Evolutionary conservation across 495 filamentous ascomycete genomes (phyloP).

Genomic region (Aspergillus sclerotiicarbonarius): DNA sequence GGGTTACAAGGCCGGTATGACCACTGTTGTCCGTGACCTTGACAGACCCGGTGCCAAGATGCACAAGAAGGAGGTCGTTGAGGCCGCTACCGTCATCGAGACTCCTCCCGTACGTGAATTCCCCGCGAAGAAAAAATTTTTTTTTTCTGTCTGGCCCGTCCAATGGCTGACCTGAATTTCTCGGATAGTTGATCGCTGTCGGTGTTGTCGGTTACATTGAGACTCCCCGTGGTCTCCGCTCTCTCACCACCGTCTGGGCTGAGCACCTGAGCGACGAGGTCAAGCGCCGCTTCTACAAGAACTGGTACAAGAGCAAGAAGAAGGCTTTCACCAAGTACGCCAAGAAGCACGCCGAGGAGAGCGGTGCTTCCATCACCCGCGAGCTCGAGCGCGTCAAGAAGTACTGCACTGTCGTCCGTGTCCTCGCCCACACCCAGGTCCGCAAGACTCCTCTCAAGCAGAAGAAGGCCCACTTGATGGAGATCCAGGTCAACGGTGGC

Average conservation of each 20-base stretch:
- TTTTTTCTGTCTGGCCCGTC: neutral
- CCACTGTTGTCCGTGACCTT: constrained; percentile 98
- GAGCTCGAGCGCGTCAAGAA: constrained; percentile 99
- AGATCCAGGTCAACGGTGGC: constrained; percentile 99
- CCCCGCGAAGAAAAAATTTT: constrained; percentile 4
- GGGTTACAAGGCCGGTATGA: constrained; percentile 99
- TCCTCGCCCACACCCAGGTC: constrained; percentile 99
- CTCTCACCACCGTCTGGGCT: constrained; percentile 99
- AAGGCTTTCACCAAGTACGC: constrained; percentile 99
- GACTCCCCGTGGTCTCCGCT: constrained; percentile 98
- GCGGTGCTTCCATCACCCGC: constrained; percentile 82
- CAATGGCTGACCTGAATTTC: neutral
- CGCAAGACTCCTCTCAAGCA: constrained; percentile 99
- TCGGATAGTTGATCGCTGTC: constrained; percentile 88
- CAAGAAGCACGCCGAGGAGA: constrained; percentile 97
- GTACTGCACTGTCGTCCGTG: constrained; percentile 99
- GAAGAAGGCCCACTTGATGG: constrained; percentile 99
- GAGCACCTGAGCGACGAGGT: constrained; percentile 98
- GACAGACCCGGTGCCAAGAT: constrained; percentile 99
- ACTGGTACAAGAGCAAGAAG: constrained; percentile 99
- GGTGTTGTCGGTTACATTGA: constrained; percentile 99
- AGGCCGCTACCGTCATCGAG: constrained; percentile 98
- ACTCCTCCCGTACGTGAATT: constrained; percentile 86
- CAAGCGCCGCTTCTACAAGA: constrained; percentile 99
- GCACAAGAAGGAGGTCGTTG: constrained; percentile 99